Base-by-base conservation (phyloP, 1,284 basidiomycete genomes). In the Exobasidium rhododendri region DNA sequence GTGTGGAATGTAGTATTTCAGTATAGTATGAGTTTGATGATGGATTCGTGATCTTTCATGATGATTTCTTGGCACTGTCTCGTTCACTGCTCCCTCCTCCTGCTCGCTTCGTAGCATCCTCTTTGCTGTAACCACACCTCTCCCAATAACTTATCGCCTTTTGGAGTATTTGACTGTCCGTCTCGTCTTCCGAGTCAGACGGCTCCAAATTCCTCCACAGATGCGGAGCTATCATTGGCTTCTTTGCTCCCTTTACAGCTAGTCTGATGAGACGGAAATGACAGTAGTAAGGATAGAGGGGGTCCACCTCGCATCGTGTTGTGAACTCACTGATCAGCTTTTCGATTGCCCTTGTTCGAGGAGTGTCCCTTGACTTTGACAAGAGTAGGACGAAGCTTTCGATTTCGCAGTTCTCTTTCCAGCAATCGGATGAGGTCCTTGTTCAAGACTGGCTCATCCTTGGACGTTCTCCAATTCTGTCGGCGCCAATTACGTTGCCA, bases 341-440 rank as follows among this genome's bases (percentile, higher is more conserved):
- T 86, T 62, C 91, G 89, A 74, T 92, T 92, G 1, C 91, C 91
- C 58, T 80, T 80, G 47, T 86, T 82, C 0, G 89, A 89, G 2
- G 81, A 82, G 68, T 92, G 90, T 0, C 87, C 91, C 57, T 85
- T 83, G 54, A 92, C 88, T 64, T 90, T 83, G 62, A 85, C 79
- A 14, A 92, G 81, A 28, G 79, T 78, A 22, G 74, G 70, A 0
- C 60, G 57, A 13, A 53, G 40, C 11, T 46, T 26, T 4, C 64
- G 55, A 22, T 13, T 10, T 3, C 44, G 11, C 26, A 77, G 26
- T 17, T 65, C 66, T 26, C 35, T n/a, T 46, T 81, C 53, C 86
- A 87, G 22, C 76, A 78, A 30, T 83, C 81, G 45, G 88, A 92
- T 87, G 40, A 92, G 78, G 2, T 82, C 81, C 1, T 79, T 79